Conservation (phyloP, 2,329 filamentous ascomycete species). For the Fusarium gaditjirri region DNA sequence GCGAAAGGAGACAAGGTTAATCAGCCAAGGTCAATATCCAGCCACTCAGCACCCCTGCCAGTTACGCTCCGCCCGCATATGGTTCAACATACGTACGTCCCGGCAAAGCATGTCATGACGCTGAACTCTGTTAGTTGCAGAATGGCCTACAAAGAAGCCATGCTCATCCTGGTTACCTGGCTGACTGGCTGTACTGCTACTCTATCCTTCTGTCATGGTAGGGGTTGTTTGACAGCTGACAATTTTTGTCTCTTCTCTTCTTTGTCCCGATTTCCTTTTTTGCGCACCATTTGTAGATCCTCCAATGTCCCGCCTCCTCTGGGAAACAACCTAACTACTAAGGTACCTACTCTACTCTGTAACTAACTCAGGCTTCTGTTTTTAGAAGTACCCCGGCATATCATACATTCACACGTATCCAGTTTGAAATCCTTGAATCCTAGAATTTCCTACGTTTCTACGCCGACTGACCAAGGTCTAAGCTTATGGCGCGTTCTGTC, state of each 20-base stretch:
- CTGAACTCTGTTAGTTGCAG: conserved; percentile 19
- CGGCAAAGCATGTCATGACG: conserved; percentile 30
- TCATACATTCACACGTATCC: not conserved
- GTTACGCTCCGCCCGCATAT: conserved; percentile 5
- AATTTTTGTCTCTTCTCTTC: conserved; percentile 10
- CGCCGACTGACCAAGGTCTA: conserved; percentile 9
- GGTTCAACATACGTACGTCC: conserved; percentile 3
- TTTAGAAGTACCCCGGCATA: conserved; percentile 37
- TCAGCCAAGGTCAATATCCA: conserved; percentile 5
- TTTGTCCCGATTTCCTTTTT: not conserved
- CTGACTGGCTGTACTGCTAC: not conserved
- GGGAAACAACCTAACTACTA: not conserved
- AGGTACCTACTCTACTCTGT: no score
- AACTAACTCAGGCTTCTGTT: conserved; percentile 31
- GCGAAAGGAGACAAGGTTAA: conserved; percentile 23
- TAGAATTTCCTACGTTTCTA: not conserved
- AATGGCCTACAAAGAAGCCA: conserved; percentile 1
- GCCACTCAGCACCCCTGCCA: conserved; percentile 20
- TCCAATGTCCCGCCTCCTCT: conserved; percentile 34
- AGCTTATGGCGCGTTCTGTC: not conserved
- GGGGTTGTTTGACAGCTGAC: conserved; percentile 24
- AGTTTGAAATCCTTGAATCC: conserved; percentile 7
- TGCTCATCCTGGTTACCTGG: not conserved
- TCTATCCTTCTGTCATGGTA: not conserved
- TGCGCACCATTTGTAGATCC: conserved; percentile 39